A percentile compares a stretch with the other conserved stretches of the same genome.
Conservation (phyloP, 192 early-diverging fungal species). For the Coemansia sp. region DNA sequence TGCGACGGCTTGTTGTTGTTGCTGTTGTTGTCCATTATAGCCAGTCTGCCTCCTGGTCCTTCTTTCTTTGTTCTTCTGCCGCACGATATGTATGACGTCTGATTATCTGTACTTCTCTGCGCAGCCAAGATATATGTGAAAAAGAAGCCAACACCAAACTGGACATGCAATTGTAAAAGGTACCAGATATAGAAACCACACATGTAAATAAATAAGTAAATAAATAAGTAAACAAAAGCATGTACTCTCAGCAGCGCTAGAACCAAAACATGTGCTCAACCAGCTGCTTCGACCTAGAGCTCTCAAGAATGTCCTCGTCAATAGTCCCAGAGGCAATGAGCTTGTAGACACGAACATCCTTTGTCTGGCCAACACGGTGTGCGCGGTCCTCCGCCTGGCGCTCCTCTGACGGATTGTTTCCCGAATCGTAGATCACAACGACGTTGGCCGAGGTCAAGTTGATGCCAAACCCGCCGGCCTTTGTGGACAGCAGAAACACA, state of each 20-base stretch:
- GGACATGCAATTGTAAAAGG: too few species aligned
- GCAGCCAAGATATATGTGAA: too few species aligned
- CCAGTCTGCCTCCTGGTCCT: background rate
- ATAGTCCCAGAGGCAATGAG: conserved; percentile 66
- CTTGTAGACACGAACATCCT: conserved; percentile 75
- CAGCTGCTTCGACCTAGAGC: conserved; percentile 35
- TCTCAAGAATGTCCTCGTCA: conserved; percentile 58
- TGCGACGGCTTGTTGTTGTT: background rate
- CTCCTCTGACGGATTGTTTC: conserved; percentile 89
- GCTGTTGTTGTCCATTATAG: background rate
- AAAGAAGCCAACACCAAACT: too few species aligned
- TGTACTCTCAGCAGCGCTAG: background rate
- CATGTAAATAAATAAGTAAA: conserved; percentile 1
- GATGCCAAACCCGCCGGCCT: conserved; percentile 81
- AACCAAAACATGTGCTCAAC: conserved; percentile 54
- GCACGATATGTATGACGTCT: too few species aligned
- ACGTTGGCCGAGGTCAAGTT: conserved; percentile 77
- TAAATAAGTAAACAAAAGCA: background rate
- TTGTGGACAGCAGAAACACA: conserved; percentile 75
- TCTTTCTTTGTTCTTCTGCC: background rate
- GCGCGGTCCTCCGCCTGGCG: conserved; percentile 86
- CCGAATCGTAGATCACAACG: conserved; percentile 75
- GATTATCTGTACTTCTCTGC: too few species aligned
- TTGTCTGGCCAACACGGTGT: conserved; percentile 83
- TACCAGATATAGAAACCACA: too few species aligned